Conservation (phyloP, 2,329 filamentous ascomycete genomes). For the Myotisia sp. region DNA sequence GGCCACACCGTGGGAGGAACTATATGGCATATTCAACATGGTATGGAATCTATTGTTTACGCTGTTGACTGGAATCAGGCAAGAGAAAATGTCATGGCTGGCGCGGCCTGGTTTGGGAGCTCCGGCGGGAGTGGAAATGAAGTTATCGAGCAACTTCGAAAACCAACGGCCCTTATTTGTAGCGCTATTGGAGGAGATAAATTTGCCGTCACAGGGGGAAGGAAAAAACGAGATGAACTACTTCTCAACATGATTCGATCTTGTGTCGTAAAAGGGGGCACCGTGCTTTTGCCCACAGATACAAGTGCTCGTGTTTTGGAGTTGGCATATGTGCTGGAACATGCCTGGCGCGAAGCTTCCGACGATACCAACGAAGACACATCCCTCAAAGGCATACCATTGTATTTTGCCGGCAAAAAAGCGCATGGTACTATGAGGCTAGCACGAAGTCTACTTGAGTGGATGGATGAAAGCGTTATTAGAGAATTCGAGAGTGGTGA, state of each 20-base stretch:
- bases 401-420: slow-evolving; percentile 77
- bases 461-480: slow-evolving; percentile 95
- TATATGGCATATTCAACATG: slow-evolving; percentile 97
- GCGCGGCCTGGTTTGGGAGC: slow-evolving; percentile 83
- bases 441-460: slow-evolving; percentile 89
- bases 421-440: slow-evolving; percentile 80
- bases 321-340: slow-evolving; percentile 79
- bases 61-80: slow-evolving; percentile 97
- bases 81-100: slow-evolving; percentile 86
- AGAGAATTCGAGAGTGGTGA: slow-evolving; percentile 67
- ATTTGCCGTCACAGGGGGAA: slow-evolving; percentile 54
- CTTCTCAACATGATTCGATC: slow-evolving; percentile 68
- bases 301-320: slow-evolving; percentile 91
- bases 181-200: slow-evolving; percentile 69
- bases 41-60: slow-evolving; percentile 91
- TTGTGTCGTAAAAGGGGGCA: slow-evolving; percentile 68
- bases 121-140: slow-evolving; percentile 67
- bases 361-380: slow-evolving; percentile 38
- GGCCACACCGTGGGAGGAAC: slow-evolving; percentile 92
- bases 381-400: slow-evolving; percentile 37
- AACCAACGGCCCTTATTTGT: slow-evolving; percentile 86
- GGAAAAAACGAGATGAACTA: slow-evolving; percentile 70
- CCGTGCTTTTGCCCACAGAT: slow-evolving; percentile 84
- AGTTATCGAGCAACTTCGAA: slow-evolving; percentile 82
- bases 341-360: slow-evolving; percentile 65